Base-by-base conservation (phyloP, 129 eudicot genomes). In the Arctium minus region DNA sequence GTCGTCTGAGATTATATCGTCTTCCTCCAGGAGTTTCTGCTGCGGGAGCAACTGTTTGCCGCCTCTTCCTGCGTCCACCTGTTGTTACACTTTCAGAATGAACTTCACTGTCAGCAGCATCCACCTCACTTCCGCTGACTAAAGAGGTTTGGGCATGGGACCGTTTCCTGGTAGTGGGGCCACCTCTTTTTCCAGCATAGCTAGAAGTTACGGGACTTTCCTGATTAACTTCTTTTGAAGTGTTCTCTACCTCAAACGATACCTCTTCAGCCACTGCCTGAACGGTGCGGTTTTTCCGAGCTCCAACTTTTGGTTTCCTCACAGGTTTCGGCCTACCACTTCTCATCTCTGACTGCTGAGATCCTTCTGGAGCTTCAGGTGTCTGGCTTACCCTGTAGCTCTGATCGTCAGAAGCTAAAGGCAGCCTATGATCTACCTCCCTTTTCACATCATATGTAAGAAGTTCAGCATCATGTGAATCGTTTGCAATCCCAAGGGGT, bases 1-100 rank as follows among this genome's bases (percentile, higher is more conserved):
- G 93, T 72, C 92, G 94, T 78, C 99, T 86, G 79, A 96, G 98
- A 85, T 96, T 96, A 82, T 96, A 96, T 30, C 97, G 92, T 27
- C 78, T 82, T 77, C 71, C 92, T 73, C 92, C 97, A 0, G 96
- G 90, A 81, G 87, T 85, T 68, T 85, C 92, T 8, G 85, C 79
- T 70, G 85, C 78, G 3, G 88, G 70, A 70, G 81, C 90, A 27
- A 86, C 81, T 11, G 90, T 90, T 64, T 89, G 91, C 86, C 96
- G 93, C 91, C 95, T 93, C 87, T 87, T 91, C 48, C 88, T 87
- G 32, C 98, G 81, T 48, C 92, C 92, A 36, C 86, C 94, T 7
- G 86, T 78, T 0, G 92, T 82, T 64, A 90, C 94, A 87, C 97
- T 93, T 84, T 84, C 97, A 29, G 97, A 94, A 10, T 67, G 88